A percentile compares a stretch with the other conserved stretches of the same genome.
phyloP scores from a whole-genome alignment of 805 yeast genomes.

The Grigorovia yakushimaensis region DNA sequence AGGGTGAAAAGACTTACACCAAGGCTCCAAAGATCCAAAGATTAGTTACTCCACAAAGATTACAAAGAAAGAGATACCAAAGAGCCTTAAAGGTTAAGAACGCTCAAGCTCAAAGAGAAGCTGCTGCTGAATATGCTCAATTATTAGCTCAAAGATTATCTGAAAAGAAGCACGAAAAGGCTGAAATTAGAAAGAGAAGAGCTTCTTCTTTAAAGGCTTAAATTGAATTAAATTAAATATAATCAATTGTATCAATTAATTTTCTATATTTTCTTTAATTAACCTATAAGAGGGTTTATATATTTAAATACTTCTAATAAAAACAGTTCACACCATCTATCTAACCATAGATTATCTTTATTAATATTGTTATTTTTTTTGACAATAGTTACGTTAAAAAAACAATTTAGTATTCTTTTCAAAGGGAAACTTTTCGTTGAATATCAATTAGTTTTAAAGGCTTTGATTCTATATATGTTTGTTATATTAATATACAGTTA shows the following conservation, averaged over 20 bases:
- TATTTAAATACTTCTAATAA: background rate
- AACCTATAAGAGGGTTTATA: background rate
- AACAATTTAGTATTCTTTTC: too few relatives aligned
- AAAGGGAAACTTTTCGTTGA: too few relatives aligned
- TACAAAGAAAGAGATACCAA: conserved; percentile 98
- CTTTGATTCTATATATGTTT: too few relatives aligned
- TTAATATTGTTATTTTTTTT: background rate
- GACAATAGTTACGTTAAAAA: too few relatives aligned
- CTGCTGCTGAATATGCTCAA: conserved; percentile 99
- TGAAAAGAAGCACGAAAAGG: conserved; percentile 97
- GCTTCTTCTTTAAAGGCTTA: conserved; percentile 96
- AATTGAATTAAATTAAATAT: conserved; percentile 9
- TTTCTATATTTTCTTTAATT: background rate
- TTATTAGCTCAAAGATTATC: conserved; percentile 95
- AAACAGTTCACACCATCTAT: background rate
- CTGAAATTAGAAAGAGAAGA: conserved; percentile 99
- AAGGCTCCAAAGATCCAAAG: conserved; percentile 99
- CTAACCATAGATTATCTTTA: background rate
- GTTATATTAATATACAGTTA: too few relatives aligned
- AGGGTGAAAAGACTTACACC: conserved; percentile 97
- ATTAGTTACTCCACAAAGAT: conserved; percentile 96
- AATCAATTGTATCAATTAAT: background rate
- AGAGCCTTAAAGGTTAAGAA: conserved; percentile 87
- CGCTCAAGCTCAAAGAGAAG: conserved; percentile 99
- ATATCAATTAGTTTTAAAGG: too few relatives aligned